These are phyloP conservation scores for Elongisporangium prolatum DNA, from an alignment of 352 stramenopile species.

Conservation along the genomic window DNA sequence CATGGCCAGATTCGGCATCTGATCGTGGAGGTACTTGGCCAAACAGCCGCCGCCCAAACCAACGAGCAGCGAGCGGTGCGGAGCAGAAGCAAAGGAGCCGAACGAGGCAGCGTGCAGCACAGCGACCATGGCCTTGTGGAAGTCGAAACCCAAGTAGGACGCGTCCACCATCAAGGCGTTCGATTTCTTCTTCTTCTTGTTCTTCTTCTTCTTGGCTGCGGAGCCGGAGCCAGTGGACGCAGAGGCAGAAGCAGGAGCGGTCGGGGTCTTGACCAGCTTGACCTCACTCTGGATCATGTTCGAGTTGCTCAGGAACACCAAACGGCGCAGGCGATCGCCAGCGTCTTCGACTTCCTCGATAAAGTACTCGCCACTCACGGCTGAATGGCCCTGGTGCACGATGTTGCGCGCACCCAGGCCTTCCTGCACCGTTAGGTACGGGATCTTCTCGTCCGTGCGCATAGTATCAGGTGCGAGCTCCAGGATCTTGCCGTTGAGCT, in stretches of 20 bases:
- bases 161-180: slow-evolving; percentile 37
- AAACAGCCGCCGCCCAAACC: slow-evolving; percentile 70
- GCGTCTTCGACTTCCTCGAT: slow-evolving; percentile 65
- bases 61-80: slow-evolving; percentile 44
- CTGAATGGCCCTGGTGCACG: slow-evolving; percentile 40
- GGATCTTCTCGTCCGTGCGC: slow-evolving; percentile 41
- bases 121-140: slow-evolving; percentile 74
- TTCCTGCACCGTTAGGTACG: slow-evolving; percentile 70
- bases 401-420: slow-evolving; percentile 56
- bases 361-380: slow-evolving; percentile 59
- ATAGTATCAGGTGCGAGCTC: slow-evolving; percentile 52
- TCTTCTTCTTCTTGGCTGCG: slow-evolving; percentile 42
- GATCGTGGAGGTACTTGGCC: slow-evolving; percentile 58
- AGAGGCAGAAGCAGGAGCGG: slow-evolving; percentile 3
- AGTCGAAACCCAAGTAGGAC: slow-evolving; percentile 67
- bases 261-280: slow-evolving; percentile 20
- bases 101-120: slow-evolving; percentile 40
- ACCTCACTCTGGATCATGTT: slow-evolving; percentile 81
- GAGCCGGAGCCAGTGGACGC: slow-evolving; percentile 7
- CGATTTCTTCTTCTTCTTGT: slow-evolving; percentile 57
- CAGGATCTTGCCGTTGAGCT: slow-evolving; percentile 65
- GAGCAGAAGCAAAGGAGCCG: slow-evolving; percentile 8
- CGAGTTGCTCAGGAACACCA: slow-evolving; percentile 70
- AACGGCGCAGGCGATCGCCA: slow-evolving; percentile 38
- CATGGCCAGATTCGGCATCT: slow-evolving; percentile 31